phyloP scores from a whole-genome alignment of 495 filamentous ascomycete genomes.

The Penicillium coprophilum region DNA sequence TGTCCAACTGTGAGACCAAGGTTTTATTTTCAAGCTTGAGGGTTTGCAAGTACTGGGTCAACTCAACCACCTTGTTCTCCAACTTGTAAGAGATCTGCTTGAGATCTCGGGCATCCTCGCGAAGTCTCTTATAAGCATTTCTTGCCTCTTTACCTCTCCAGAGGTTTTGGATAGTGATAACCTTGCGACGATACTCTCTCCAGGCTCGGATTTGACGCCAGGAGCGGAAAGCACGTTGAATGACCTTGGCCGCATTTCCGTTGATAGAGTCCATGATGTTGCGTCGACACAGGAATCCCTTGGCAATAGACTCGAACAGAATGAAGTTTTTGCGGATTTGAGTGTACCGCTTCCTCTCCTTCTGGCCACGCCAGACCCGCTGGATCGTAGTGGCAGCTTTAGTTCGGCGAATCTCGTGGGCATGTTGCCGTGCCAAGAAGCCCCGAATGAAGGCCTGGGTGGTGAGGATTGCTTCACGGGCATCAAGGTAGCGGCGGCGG shows the following conservation, averaged over 20 bases:
- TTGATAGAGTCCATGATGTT: slow-evolving; percentile 90
- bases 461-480: slow-evolving; percentile 72
- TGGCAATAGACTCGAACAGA: slow-evolving; percentile 80
- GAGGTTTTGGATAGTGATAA: slow-evolving; percentile 87
- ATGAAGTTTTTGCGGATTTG: slow-evolving; percentile 78
- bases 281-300: slow-evolving; percentile 84
- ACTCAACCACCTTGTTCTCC: slow-evolving; percentile 98
- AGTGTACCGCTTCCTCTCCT: slow-evolving; percentile 76
- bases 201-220: slow-evolving; percentile 75
- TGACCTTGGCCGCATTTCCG: slow-evolving; percentile 86
- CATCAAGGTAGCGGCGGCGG: slow-evolving; percentile 85
- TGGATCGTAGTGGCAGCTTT: slow-evolving; percentile 94
- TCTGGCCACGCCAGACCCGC: slow-evolving; percentile 88
- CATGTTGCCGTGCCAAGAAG: slow-evolving; percentile 69
- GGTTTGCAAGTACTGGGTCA: slow-evolving; percentile 89
- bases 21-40: slow-evolving; percentile 92
- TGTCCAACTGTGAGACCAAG: slow-evolving; percentile 84
- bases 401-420: slow-evolving; percentile 76
- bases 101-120: slow-evolving; percentile 94
- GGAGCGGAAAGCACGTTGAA: slow-evolving; percentile 87
- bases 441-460: slow-evolving; percentile 76
- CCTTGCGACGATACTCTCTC: slow-evolving; percentile 84
- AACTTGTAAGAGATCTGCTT: slow-evolving; percentile 99
- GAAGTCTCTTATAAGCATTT: slow-evolving; percentile 78
- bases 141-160: slow-evolving; percentile 88